Conservation (phyloP, 768 basidiomycete species). For the Hypholoma sublateritium region DNA sequence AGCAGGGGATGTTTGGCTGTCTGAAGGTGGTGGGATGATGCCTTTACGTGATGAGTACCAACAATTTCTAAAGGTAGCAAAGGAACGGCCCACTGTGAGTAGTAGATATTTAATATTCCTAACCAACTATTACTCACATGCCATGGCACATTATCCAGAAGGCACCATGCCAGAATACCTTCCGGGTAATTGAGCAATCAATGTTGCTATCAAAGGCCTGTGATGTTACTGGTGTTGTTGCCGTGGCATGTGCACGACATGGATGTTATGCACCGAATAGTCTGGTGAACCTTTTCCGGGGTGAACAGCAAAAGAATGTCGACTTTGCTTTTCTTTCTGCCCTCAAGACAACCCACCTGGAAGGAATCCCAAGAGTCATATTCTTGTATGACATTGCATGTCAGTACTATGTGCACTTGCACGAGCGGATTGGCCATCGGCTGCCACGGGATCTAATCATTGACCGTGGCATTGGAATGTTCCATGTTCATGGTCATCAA, state of each 20-base stretch:
- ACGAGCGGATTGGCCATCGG: too few species aligned
- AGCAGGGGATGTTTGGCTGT: slow-evolving; percentile 16
- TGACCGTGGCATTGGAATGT: too few species aligned
- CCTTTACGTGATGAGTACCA: neutral
- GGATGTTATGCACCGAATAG: neutral
- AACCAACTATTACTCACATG: neutral
- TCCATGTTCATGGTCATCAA: too few species aligned
- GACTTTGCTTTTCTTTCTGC: too few species aligned
- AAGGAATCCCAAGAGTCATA: too few species aligned
- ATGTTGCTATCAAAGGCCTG: neutral
- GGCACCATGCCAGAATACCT: neutral
- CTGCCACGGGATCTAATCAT: too few species aligned
- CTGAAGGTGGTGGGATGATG: slow-evolving; percentile 14
- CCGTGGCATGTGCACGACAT: neutral
- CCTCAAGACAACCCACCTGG: too few species aligned
- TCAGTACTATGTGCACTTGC: too few species aligned
- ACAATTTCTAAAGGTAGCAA: neutral
- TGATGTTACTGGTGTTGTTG: neutral
- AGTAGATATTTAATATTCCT: neutral
- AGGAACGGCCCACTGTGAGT: neutral
- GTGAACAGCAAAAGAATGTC: neutral
- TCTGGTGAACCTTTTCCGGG: neutral
- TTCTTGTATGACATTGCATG: too few species aligned
- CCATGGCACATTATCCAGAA: neutral
- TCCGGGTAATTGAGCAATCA: neutral